Evolutionary conservation across 2,329 filamentous ascomycete species (phyloP), one percentile per base, ranked within the genome.

Genomic region (Diaporthe citri): DNA sequence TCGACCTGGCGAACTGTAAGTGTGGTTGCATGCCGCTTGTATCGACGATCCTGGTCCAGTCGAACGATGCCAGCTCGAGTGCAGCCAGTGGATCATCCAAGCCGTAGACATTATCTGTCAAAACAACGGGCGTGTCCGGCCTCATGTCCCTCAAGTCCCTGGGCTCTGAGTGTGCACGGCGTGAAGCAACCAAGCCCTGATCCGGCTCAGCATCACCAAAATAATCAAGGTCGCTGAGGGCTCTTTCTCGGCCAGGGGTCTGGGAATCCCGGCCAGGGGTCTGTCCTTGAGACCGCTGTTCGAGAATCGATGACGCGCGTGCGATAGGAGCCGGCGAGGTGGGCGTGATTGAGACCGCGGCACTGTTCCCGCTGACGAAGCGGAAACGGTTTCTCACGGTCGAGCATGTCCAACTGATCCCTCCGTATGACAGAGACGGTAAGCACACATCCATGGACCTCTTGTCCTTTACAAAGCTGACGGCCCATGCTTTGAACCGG

Each of bases 21-120:
- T 97, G 94, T 12, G 87, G 84, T 2, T 93, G 92, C 55, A 96
- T 86, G 36, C 88, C 25, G 60, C 70, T 72, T 17, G 72, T 66
- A 43, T 76, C 75, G 22, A 41, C 90, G 66, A 96, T 87, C 72
- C 91, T 89, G 5, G 94, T 97, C 95, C 95, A 97, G 82, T 97
- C 95, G 80, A 96, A 96, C 43, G 91, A 93, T 17, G 89, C 86
- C 78, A 79, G 81, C 34, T 81, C 75, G 22, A 83, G 80, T 28
- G 83, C 81, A 5, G 48, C 36, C 1, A 43, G 22, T 15, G 60
- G n/a, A 31, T 51, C 41, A 8, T 71, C 57, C 12, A 46, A 22
- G 13, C 56, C 57, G 39, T 22, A 31, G 13, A 4, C 52, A 34
- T 76, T 48, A 17, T 70, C 46, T 8, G 62, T 64, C 36, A 75